These are phyloP conservation scores for Epichloe festucae DNA, from an alignment of 2,329 filamentous ascomycete species.

Conservation along the genomic window DNA sequence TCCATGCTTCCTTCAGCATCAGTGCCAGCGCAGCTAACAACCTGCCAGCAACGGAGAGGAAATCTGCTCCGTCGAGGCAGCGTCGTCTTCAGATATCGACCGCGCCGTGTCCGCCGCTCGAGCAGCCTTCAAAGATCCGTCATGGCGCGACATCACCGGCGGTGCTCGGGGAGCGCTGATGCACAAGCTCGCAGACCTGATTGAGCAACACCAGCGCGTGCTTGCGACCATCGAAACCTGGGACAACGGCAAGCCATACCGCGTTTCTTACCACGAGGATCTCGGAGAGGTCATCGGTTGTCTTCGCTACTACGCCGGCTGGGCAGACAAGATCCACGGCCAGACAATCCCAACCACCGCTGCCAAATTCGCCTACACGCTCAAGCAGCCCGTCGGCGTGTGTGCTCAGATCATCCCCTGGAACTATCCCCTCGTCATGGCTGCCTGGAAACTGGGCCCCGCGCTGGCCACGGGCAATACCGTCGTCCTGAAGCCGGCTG, in stretches of 20 bases:
- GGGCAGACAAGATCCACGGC: slow-evolving; percentile 66
- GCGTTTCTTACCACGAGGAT: slow-evolving; percentile 53
- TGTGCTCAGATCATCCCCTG: slow-evolving; percentile 63
- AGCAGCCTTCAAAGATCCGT: slow-evolving; percentile 51
- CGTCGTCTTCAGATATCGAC: slow-evolving; percentile 18
- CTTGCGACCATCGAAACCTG: slow-evolving; percentile 54
- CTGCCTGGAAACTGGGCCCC: slow-evolving; percentile 62
- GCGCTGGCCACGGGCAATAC: slow-evolving; percentile 52
- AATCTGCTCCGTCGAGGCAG: slow-evolving; percentile 21
- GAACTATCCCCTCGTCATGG: slow-evolving; percentile 47
- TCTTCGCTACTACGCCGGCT: slow-evolving; percentile 65
- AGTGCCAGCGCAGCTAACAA: neutral
- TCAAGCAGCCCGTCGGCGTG: slow-evolving; percentile 65
- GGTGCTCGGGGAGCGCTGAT: slow-evolving; percentile 58
- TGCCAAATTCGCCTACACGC: slow-evolving; percentile 61
- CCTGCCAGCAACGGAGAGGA: slow-evolving; percentile 16
- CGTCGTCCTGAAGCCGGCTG: slow-evolving; percentile 51
- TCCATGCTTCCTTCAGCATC: neutral
- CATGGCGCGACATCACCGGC: slow-evolving; percentile 55
- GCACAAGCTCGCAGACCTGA: slow-evolving; percentile 56
- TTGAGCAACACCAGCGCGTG: slow-evolving; percentile 46
- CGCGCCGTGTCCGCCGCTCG: slow-evolving; percentile 35
- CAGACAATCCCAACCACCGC: slow-evolving; percentile 59
- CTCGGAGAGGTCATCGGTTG: slow-evolving; percentile 33
- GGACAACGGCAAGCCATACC: slow-evolving; percentile 64